Evolutionary conservation across 768 basidiomycete species (phyloP), one percentile per base, ranked within the genome.

Genomic region (Macrocybe gigantea): DNA sequence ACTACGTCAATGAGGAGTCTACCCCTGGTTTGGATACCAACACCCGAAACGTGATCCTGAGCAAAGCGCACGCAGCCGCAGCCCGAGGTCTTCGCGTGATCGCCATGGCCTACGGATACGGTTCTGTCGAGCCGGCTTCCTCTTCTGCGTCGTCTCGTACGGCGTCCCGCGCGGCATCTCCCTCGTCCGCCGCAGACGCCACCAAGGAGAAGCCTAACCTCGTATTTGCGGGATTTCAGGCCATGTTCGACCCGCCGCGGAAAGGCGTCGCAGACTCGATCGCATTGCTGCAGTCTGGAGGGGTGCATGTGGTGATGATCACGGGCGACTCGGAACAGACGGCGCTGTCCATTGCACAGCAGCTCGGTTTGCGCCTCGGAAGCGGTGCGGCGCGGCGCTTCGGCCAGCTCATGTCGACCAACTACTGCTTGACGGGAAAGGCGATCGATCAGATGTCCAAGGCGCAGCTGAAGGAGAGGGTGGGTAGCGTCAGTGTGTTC

Each of bases 271-370:
- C 88, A 3, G 89, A 92, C 56, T 85, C 95, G 13, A 86, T 98
- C 53, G 75, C 74, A 35, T 68, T 88, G 30, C 71, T 97, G 33
- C 89, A 93, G 59, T 68, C 73, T 29, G 93, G 88, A 22, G 92
- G 93, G 5, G 87, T 98, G 42, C 92, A 94, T 58, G 84, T 97
- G n/a, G 85, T 97, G 38, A 97, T 98, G 94, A 96, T 97, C 60
- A 97, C 95, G 0, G 94, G 94, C 4, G 94, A 98, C 58, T 85
- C 93, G 33, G 91, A 93, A 64, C 76, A 84, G 47, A 98, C 94
- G 1, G 94, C 95, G 2, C 59, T 94, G 33, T 82, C 88, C 42
- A 95, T 96, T 49, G 95, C 93, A 33, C 77, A 80, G 58, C 76
- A 90, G 57, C 77, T 98, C 12, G 94, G 94, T 22, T 68, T 97